These are phyloP conservation scores for Pelargonium cotyledonis DNA, from an alignment of 441 rosid species.

Conservation along the genomic window DNA sequence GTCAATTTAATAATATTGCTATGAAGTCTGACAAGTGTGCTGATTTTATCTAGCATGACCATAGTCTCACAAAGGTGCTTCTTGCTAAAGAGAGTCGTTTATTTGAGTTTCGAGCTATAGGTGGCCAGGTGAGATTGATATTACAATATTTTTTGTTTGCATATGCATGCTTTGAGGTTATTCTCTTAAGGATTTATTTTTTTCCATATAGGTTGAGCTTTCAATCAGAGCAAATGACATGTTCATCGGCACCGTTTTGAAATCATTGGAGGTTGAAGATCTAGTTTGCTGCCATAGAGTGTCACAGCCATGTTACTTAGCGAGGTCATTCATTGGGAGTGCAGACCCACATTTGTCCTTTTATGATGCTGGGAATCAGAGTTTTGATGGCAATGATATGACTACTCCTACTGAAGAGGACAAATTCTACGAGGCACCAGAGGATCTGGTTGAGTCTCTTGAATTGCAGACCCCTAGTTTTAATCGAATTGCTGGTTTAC, in stretches of 20 bases:
- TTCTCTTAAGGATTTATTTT: slow-evolving; percentile 21
- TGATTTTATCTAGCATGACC: slow-evolving; percentile 44
- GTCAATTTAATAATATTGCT: slow-evolving; percentile 20
- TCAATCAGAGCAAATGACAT: slow-evolving; percentile 71
- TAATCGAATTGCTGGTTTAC: slow-evolving; percentile 62
- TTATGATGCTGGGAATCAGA: slow-evolving; percentile 34
- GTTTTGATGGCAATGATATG: slow-evolving; percentile 28
- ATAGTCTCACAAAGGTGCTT: slow-evolving; percentile 64
- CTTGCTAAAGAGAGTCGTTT: slow-evolving; percentile 69
- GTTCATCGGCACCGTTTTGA: slow-evolving; percentile 81
- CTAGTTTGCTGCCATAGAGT: slow-evolving; percentile 47
- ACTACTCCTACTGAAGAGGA: slow-evolving; percentile 65
- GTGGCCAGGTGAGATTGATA: slow-evolving; percentile 68
- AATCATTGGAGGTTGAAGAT: slow-evolving; percentile 97
- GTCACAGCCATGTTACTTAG: slow-evolving; percentile 65
- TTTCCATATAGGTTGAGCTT: slow-evolving; percentile 66
- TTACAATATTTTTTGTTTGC: slow-evolving; percentile 13
- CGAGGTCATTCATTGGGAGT: slow-evolving; percentile 73
- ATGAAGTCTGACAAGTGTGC: slow-evolving; percentile 29
- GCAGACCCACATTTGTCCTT: slow-evolving; percentile 18
- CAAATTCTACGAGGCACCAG: slow-evolving; percentile 85
- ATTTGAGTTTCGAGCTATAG: slow-evolving; percentile 86
- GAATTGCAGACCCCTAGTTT: slow-evolving; percentile 61
- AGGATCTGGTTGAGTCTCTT: slow-evolving; percentile 58
- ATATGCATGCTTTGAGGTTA: slow-evolving; percentile 18